Conservation (phyloP, 768 basidiomycete genomes). For the Amanita pseudoporphyria region DNA sequence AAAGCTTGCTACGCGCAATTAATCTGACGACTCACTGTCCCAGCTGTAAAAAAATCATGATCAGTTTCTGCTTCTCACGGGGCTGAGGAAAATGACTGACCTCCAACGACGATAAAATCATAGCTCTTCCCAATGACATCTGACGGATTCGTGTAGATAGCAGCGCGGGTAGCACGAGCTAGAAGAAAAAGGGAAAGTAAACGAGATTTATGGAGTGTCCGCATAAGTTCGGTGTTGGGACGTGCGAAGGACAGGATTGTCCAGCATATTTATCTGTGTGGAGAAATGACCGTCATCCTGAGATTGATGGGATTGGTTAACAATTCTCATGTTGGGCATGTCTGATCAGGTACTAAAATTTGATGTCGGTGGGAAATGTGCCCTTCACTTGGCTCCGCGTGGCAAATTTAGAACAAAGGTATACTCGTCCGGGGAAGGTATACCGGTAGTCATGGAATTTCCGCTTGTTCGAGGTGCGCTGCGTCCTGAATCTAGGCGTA, state of each 20-base stretch:
- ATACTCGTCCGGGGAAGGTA: not conserved
- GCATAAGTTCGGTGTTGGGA: not conserved
- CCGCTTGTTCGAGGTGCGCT: no score
- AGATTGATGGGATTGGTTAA: not conserved
- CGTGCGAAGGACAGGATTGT: not conserved
- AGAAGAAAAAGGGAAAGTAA: not conserved
- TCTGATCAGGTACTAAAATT: not conserved
- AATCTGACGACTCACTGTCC: not conserved
- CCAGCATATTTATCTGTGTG: not conserved
- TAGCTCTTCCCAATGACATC: conserved; percentile 5
- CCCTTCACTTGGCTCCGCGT: not conserved
- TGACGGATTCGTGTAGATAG: conserved; percentile 5
- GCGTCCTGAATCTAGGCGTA: no score
- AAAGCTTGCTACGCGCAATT: not conserved
- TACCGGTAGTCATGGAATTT: not conserved
- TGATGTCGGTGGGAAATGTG: not conserved
- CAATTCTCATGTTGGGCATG: not conserved
- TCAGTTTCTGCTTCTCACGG: not conserved
- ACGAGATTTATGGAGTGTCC: not conserved
- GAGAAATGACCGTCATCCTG: not conserved
- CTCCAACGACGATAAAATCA: conserved; percentile 20
- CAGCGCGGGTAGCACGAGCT: not conserved
- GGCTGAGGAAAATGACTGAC: conserved; percentile 3
- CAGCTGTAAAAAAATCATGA: not conserved
- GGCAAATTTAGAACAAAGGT: not conserved